These are phyloP conservation scores for Scheffersomyces stambukii DNA, from an alignment of 1,139 yeast species.

Conservation along the genomic window DNA sequence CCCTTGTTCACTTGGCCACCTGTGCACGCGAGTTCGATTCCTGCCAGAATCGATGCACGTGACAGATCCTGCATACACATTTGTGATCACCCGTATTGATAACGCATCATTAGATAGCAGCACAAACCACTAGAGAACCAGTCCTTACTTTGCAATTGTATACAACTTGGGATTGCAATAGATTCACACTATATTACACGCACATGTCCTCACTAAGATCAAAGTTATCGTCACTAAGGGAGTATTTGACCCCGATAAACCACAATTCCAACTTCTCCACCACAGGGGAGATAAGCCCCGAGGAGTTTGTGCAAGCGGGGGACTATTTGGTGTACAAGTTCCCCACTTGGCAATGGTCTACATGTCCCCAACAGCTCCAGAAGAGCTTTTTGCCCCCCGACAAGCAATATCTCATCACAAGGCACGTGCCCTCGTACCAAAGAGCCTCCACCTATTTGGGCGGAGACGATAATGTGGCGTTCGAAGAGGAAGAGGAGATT, in stretches of 20 bases:
- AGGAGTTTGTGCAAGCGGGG: constrained; percentile 90
- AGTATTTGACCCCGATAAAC: constrained; percentile 85
- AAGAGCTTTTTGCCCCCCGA: constrained; percentile 78
- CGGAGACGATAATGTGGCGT: constrained; percentile 32
- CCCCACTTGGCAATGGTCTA: constrained; percentile 96
- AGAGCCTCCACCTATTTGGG: constrained; percentile 63
- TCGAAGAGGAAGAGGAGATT: constrained; percentile 29
- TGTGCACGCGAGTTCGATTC: too few relatives aligned
- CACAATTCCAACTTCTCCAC: constrained; percentile 75
- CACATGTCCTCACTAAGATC: too few relatives aligned
- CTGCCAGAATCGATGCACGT: too few relatives aligned
- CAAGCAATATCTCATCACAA: constrained; percentile 82
- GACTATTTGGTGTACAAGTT: constrained; percentile 85
- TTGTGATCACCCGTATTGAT: too few relatives aligned
- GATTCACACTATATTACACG: too few relatives aligned
- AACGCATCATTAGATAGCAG: too few relatives aligned
- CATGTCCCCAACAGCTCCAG: constrained; percentile 56
- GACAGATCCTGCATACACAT: too few relatives aligned
- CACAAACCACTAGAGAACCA: too few relatives aligned
- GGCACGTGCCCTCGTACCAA: constrained; percentile 81
- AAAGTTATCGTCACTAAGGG: constrained; percentile 78
- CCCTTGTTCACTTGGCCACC: too few relatives aligned
- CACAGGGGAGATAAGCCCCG: constrained; percentile 93
- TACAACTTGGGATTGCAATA: too few relatives aligned
- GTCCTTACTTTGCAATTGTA: too few relatives aligned